A percentile compares a stretch with the other conserved stretches of the same genome.
These are phyloP conservation scores for Colletotrichum ledebouriae DNA, from an alignment of 2,329 filamentous ascomycete genomes.

Conservation along the genomic window DNA sequence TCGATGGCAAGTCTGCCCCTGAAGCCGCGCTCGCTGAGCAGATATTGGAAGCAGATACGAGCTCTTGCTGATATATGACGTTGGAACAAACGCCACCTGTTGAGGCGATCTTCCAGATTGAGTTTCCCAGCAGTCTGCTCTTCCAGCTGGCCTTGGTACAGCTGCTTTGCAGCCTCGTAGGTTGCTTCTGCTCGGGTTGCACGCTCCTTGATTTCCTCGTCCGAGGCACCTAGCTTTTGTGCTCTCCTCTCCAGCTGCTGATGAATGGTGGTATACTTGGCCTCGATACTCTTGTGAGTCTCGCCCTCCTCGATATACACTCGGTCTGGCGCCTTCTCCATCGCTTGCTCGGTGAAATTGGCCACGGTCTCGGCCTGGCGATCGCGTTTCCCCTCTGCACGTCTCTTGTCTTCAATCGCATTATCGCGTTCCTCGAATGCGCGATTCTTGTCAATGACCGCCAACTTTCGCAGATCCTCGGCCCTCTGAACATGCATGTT, in stretches of 20 bases:
- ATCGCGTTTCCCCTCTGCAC: conserved; percentile 62
- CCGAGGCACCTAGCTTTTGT: conserved; percentile 70
- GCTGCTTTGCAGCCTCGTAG: conserved; percentile 55
- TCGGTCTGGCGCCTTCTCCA: conserved; percentile 64
- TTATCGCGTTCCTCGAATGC: conserved; percentile 66
- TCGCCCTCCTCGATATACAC: conserved; percentile 75
- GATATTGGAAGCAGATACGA: conserved; percentile 86
- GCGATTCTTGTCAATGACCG: conserved; percentile 73
- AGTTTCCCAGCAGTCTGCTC: conserved; percentile 62
- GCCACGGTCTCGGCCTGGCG: conserved; percentile 62
- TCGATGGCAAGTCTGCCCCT: conserved; percentile 84
- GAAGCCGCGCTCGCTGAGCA: conserved; percentile 91
- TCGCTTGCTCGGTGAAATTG: conserved; percentile 69
- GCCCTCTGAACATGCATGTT: conserved; percentile 65
- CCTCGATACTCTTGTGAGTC: conserved; percentile 68
- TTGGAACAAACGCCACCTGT: conserved; percentile 86
- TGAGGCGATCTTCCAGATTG: conserved; percentile 77
- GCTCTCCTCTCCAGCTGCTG: conserved; percentile 71
- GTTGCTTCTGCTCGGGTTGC: conserved; percentile 56
- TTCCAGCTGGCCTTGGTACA: conserved; percentile 57
- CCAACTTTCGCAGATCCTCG: conserved; percentile 63
- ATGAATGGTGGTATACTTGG: conserved; percentile 66
- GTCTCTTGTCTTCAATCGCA: conserved; percentile 59
- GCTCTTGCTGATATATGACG: conserved; percentile 87
- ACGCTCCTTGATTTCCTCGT: conserved; percentile 72